A percentile compares a stretch with the other conserved stretches of the same genome.
Conservation (phyloP, 495 filamentous ascomycete species). For the Lindgomyces ingoldianus region DNA sequence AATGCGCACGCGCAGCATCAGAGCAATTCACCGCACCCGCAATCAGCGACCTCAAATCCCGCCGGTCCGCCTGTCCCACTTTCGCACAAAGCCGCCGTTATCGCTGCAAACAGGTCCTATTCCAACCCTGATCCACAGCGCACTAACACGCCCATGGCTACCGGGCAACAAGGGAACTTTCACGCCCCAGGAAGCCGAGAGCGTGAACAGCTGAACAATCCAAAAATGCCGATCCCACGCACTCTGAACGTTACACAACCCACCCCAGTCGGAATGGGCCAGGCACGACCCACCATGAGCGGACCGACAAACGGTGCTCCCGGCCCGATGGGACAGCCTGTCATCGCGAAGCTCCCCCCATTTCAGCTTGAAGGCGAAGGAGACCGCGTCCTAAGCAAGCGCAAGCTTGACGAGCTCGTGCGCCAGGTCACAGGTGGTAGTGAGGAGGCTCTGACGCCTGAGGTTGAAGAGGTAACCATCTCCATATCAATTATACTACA, state of each 20-base stretch:
- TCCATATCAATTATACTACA: neutral
- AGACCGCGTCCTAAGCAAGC: slow-evolving; percentile 87
- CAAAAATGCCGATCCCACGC: slow-evolving; percentile 65
- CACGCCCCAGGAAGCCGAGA: slow-evolving; percentile 38
- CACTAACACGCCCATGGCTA: slow-evolving; percentile 36
- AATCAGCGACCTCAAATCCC: slow-evolving; percentile 37
- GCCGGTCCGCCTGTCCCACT: slow-evolving; percentile 60
- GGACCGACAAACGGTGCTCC: slow-evolving; percentile 70
- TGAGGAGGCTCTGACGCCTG: slow-evolving; percentile 72
- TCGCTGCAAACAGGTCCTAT: slow-evolving; percentile 61
- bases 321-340: slow-evolving; percentile 83
- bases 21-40: slow-evolving; percentile 48
- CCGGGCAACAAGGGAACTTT: slow-evolving; percentile 40
- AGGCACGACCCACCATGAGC: slow-evolving; percentile 74
- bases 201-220: slow-evolving; percentile 38
- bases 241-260: slow-evolving; percentile 69
- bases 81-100: slow-evolving; percentile 63
- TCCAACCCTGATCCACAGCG: slow-evolving; percentile 45
- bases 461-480: slow-evolving; percentile 87
- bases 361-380: slow-evolving; percentile 87
- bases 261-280: slow-evolving; percentile 67
- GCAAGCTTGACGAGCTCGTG: slow-evolving; percentile 93
- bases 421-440: slow-evolving; percentile 85
- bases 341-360: slow-evolving; percentile 73
- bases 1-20: slow-evolving; percentile 29